Base-by-base conservation (phyloP, 2,329 filamentous ascomycete species). In the Penicillium glabrum region DNA sequence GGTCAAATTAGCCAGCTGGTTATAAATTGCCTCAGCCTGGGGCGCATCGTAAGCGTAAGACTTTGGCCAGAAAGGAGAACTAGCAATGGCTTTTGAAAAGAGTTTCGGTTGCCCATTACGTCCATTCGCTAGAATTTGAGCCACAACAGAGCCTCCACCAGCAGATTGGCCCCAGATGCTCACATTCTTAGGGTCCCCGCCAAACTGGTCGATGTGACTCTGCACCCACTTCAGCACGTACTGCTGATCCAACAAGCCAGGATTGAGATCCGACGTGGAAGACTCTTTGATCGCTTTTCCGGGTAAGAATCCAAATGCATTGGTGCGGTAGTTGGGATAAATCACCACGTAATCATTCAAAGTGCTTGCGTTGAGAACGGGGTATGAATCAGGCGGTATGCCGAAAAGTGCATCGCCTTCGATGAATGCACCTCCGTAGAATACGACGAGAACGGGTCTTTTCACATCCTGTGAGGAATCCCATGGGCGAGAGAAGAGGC, bases 371-470 rank as follows among this genome's bases (percentile, higher is more conserved):
- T 86, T 85, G 3, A 88, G 73, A 4, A 86, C 76, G 0, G 84
- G 85, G 63, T 83, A 87, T 1, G 77, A 82, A 0, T 79, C 72
- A 2, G 85, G 84, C 4, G 84, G 84, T 8, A 86, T 75, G 7
- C 67, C 70, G 64, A 86, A 84, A 37, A 74, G 79, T 0, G 82
- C 85, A 29, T 77, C 77, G 8, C 85, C 86, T 66, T 83, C 74
- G 50, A 87, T 83, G 71, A 84, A 88, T 2, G 78, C 86, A 13
- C 85, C 85, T 51, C 85, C 85, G 65, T 84, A 86, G 66, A 85
- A 86, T 3, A 80, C 79, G 3, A 87, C 79, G 0, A 88, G 77
- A 0, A 88, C 84, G 0, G 85, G 85, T 3, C 82, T 76, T 3
- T 80, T 69, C n/a, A 76, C 37, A 16, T 57, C 43, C 10, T 46